These are phyloP conservation scores for Gossypium stocksii DNA, from an alignment of 345 rosid species.

Conservation along the genomic window DNA sequence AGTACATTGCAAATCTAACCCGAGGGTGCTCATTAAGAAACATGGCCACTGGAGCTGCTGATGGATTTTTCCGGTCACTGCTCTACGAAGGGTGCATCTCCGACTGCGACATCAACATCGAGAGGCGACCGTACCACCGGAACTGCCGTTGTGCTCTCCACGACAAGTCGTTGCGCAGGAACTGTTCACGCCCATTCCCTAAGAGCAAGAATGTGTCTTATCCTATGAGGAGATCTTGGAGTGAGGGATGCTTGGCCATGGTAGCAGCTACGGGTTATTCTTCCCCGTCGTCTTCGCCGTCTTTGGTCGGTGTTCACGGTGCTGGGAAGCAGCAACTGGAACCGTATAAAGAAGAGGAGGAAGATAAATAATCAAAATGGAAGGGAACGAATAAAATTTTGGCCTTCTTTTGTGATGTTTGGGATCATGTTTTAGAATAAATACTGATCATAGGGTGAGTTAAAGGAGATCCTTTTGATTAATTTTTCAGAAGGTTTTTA, in stretches of 20 bases:
- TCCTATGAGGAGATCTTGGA: conserved; percentile 59
- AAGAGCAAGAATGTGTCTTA: conserved; percentile 37
- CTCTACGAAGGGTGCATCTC: conserved; percentile 58
- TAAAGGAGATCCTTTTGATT: neutral
- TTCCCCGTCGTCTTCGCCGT: conserved; percentile 45
- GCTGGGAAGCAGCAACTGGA: neutral
- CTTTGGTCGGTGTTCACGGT: neutral
- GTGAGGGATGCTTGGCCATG: conserved; percentile 54
- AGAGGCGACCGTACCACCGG: conserved; percentile 64
- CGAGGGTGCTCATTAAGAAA: neutral
- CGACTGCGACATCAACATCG: conserved; percentile 35
- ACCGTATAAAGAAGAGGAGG: neutral
- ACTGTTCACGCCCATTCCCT: conserved; percentile 21
- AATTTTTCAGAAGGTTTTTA: neutral
- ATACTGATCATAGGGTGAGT: neutral
- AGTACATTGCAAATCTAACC: neutral
- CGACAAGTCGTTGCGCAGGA: conserved; percentile 20
- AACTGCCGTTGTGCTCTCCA: conserved; percentile 64
- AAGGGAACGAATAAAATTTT: neutral
- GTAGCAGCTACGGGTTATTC: conserved; percentile 27
- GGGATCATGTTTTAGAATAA: neutral
- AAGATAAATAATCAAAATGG: neutral
- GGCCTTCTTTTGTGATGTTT: neutral
- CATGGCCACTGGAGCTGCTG: conserved; percentile 51
- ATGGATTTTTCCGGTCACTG: conserved; percentile 46